phyloP scores from a whole-genome alignment of 306 rosid genomes.

The Sicyos baderoa region DNA sequence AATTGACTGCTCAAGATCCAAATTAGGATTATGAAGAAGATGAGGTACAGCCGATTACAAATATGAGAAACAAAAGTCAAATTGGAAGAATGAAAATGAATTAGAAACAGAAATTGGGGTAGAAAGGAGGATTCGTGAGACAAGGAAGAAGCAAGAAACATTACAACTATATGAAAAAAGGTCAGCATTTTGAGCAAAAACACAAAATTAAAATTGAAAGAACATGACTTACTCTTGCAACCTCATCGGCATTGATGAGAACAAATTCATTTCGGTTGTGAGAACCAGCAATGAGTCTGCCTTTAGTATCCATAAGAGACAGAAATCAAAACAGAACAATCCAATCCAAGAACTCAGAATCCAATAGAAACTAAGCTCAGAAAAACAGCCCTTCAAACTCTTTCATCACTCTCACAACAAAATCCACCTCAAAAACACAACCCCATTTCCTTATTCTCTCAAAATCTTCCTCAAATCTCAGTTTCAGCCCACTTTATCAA shows the following conservation, averaged over 20 bases:
- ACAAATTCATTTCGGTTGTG: constrained; percentile 97
- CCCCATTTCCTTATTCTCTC: not conserved
- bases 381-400: constrained; percentile 8
- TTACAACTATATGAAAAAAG: not conserved
- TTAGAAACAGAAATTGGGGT: constrained; percentile 18
- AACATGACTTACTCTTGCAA: constrained; percentile 52
- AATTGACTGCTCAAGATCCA: constrained; percentile 8
- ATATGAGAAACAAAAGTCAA: not conserved
- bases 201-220: not conserved
- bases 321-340: constrained; percentile 12
- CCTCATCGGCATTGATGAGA: constrained; percentile 97
- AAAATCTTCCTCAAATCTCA: not conserved
- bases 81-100: constrained; percentile 18
- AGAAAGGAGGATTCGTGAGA: not conserved
- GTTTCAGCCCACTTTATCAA: constrained; percentile 18
- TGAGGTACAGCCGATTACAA: not conserved
- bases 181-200: constrained; percentile 7
- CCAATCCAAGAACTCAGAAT: constrained; percentile 27
- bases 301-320: constrained; percentile 65
- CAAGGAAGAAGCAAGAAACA: not conserved
- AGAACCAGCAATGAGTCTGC: constrained; percentile 92
- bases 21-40: not conserved
- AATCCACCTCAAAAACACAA: not conserved
- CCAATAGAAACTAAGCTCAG: constrained; percentile 19
- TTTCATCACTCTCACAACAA: constrained; percentile 18